Percentiles rank a stretch among this genome's conserved stretches.
Conservation (phyloP, 768 basidiomycete genomes). For the Galerina sulciceps region DNA sequence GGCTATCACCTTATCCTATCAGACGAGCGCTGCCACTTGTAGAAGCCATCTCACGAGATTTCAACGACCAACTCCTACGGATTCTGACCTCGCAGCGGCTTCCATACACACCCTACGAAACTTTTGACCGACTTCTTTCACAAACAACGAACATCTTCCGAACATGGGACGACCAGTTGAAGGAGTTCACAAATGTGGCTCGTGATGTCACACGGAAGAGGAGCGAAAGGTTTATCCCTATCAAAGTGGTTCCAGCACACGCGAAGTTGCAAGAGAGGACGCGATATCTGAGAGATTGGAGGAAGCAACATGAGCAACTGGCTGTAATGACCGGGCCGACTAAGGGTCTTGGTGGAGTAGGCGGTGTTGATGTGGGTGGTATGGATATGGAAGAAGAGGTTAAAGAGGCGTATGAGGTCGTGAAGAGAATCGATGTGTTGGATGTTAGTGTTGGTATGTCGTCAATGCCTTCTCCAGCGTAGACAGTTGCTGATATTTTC, state of each 20-base stretch:
- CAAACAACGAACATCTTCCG: slow-evolving; percentile 80
- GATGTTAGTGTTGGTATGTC: slow-evolving; percentile 88
- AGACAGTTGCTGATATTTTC: not conserved
- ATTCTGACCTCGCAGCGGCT: slow-evolving; percentile 91
- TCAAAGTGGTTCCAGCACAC: slow-evolving; percentile 92
- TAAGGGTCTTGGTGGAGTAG: slow-evolving; percentile 73
- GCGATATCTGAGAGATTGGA: slow-evolving; percentile 87
- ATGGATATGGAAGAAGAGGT: slow-evolving; percentile 99
- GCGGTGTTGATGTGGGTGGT: slow-evolving; percentile 74
- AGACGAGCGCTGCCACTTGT: slow-evolving; percentile 94
- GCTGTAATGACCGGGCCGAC: slow-evolving; percentile 97
- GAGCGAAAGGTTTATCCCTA: slow-evolving; percentile 92
- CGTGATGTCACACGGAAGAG: slow-evolving; percentile 92
- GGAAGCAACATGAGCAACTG: slow-evolving; percentile 97
- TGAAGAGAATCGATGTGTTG: slow-evolving; percentile 95
- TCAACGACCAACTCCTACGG: slow-evolving; percentile 92
- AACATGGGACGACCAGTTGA: slow-evolving; percentile 89
- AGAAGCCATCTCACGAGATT: slow-evolving; percentile 97
- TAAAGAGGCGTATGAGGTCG: slow-evolving; percentile 93
- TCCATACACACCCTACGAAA: slow-evolving; percentile 92
- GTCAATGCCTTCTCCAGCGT: not conserved
- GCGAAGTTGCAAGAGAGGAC: slow-evolving; percentile 88
- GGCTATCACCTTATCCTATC: slow-evolving; percentile 95
- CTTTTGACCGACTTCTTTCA: slow-evolving; percentile 85
- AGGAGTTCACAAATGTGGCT: slow-evolving; percentile 91